Percentiles rank a stretch among this genome's conserved stretches.
Evolutionary conservation across 1,139 yeast genomes (phyloP).

Genomic region (Suhomyces terraborum): DNA sequence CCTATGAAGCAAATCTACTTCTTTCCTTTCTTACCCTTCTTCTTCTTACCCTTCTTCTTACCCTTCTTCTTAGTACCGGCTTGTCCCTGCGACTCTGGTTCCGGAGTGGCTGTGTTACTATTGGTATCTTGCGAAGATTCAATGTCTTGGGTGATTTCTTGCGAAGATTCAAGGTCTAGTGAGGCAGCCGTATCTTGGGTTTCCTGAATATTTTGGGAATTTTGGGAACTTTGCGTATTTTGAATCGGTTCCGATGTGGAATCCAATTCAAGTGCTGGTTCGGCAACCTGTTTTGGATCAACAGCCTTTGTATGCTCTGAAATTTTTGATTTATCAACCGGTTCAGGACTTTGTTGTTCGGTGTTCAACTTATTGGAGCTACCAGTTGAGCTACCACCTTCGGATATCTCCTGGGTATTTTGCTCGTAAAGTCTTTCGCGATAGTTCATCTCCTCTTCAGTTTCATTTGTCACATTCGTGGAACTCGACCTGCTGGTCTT

Average conservation of each 20-base stretch:
- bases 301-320: background rate
- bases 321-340: background rate
- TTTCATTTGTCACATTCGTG: constrained; percentile 35
- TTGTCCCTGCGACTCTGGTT: constrained; percentile 7
- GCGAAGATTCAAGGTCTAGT: background rate
- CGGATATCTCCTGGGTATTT: constrained; percentile 13
- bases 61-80: constrained; percentile 10
- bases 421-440: constrained; percentile 42
- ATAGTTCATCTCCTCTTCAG: constrained; percentile 45
- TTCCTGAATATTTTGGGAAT: background rate
- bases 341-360: background rate
- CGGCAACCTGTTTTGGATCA: background rate
- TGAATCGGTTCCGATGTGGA: background rate
- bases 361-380: background rate
- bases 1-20: constrained; percentile 6
- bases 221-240: too few relatives aligned
- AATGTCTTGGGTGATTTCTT: background rate
- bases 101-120: constrained; percentile 3
- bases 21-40: constrained; percentile 14
- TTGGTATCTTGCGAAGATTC: background rate
- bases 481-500: constrained; percentile 23
- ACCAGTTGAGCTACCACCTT: background rate
- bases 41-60: constrained; percentile 13
- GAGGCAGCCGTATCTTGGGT: background rate
- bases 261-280: background rate